Conservation (phyloP, 225 moss, liverwort and hornwort species). For the Antitrichia curtipendula region DNA sequence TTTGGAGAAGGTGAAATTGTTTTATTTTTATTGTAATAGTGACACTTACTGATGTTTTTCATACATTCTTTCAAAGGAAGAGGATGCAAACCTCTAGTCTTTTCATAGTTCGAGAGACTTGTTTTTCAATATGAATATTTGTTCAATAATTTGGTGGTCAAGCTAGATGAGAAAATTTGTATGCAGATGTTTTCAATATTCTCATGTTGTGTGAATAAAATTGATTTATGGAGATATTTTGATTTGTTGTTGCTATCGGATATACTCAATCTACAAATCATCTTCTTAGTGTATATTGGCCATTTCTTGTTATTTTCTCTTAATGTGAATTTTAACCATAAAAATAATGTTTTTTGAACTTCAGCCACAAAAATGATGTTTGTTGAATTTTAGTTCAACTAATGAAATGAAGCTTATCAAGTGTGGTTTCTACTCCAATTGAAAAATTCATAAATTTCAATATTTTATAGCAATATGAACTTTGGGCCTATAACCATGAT, state of each 20-base stretch:
- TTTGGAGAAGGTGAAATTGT: background rate
- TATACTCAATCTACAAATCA: too few relatives aligned
- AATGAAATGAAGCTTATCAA: too few relatives aligned
- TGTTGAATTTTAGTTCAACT: too few relatives aligned
- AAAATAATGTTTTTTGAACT: too few relatives aligned
- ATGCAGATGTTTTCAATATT: background rate
- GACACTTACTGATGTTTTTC: background rate
- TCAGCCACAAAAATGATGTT: too few relatives aligned
- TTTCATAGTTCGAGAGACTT: background rate
- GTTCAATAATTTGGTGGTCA: background rate
- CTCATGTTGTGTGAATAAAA: background rate
- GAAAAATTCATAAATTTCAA: too few relatives aligned
- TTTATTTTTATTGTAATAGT: background rate
- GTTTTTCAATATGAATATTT: background rate
- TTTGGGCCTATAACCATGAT: too few relatives aligned
- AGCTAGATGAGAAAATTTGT: background rate
- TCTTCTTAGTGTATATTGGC: too few relatives aligned
- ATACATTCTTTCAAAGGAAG: slow-evolving; percentile 4
- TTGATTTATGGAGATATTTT: background rate
- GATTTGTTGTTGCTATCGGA: background rate
- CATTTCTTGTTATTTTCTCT: too few relatives aligned
- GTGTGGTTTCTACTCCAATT: too few relatives aligned
- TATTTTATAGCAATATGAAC: too few relatives aligned
- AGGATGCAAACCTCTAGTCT: background rate
- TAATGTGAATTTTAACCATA: too few relatives aligned